phyloP scores from a whole-genome alignment of 2,329 filamentous ascomycete species.

The Aureobasidium sp. region DNA sequence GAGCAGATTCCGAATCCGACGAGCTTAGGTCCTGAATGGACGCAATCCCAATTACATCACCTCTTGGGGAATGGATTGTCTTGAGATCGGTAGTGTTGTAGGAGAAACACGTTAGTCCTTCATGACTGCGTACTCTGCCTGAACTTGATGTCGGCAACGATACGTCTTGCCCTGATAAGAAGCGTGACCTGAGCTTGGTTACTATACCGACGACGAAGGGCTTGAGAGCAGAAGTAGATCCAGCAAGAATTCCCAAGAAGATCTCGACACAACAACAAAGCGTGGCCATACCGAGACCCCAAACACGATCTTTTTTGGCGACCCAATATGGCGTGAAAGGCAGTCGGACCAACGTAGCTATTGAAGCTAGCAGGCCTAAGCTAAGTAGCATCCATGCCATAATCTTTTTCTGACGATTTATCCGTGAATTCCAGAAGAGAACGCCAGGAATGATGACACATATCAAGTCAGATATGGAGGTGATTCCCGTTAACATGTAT shows the following conservation, averaged over 20 bases:
- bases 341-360: not conserved
- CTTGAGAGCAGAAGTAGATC: not conserved
- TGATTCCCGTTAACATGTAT: not conserved
- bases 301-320: not conserved
- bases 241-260: not conserved
- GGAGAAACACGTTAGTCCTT: not conserved
- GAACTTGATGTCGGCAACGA: not conserved
- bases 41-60: not conserved
- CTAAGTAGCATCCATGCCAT: constrained; percentile 2
- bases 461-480: not conserved
- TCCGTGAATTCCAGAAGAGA: not conserved
- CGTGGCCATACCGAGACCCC: not conserved
- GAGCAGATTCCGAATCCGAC: not conserved
- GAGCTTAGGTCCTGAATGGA: not conserved
- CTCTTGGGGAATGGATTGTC: not conserved
- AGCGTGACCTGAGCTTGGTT: not conserved
- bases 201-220: not conserved
- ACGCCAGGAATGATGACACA: not conserved
- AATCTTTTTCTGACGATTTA: not conserved
- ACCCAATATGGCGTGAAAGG: not conserved
- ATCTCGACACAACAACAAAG: not conserved
- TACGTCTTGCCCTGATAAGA: not conserved
- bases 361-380: not conserved
- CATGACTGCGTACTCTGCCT: too few relatives aligned
- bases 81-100: not conserved